Conservation (phyloP, 2,329 filamentous ascomycete genomes). For the Phoma sp. region DNA sequence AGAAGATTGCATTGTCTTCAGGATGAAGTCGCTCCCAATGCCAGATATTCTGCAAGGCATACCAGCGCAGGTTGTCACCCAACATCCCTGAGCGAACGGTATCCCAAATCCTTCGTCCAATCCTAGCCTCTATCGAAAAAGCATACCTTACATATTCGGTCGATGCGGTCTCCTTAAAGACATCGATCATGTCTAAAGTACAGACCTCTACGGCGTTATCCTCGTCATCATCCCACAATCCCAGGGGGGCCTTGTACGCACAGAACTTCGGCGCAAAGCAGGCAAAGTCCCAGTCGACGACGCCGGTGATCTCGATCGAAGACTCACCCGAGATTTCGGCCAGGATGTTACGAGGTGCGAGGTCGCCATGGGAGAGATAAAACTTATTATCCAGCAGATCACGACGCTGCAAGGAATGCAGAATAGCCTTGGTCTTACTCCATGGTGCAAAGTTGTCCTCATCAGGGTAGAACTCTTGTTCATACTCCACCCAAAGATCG, state of each 20-base stretch:
- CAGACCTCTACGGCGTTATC: neutral
- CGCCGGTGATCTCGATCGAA: slow-evolving; percentile 23
- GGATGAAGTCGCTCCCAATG: neutral
- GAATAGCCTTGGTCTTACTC: neutral
- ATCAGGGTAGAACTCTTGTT: neutral
- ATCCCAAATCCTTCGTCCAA: neutral
- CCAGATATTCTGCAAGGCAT: neutral
- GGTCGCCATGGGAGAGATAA: slow-evolving; percentile 15
- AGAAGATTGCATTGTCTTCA: neutral
- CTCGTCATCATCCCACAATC: slow-evolving; percentile 23
- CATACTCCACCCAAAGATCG: neutral
- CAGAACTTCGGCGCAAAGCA: slow-evolving; percentile 25
- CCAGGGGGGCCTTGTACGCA: slow-evolving; percentile 19
- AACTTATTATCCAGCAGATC: neutral
- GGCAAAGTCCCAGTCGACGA: slow-evolving; percentile 33
- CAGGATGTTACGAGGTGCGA: slow-evolving; percentile 29
- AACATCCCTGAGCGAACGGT: neutral
- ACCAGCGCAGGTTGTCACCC: neutral
- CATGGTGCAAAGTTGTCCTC: neutral
- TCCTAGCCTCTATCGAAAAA: neutral
- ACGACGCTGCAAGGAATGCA: neutral
- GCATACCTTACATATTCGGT: neutral
- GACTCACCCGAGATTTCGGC: slow-evolving; percentile 11
- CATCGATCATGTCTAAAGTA: neutral
- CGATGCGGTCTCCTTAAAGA: neutral